A percentile compares a stretch with the other conserved stretches of the same genome.
Evolutionary conservation across 371 early-diverging fungal genomes (phyloP).

Genomic region (Syncephalastrum racemosum): DNA sequence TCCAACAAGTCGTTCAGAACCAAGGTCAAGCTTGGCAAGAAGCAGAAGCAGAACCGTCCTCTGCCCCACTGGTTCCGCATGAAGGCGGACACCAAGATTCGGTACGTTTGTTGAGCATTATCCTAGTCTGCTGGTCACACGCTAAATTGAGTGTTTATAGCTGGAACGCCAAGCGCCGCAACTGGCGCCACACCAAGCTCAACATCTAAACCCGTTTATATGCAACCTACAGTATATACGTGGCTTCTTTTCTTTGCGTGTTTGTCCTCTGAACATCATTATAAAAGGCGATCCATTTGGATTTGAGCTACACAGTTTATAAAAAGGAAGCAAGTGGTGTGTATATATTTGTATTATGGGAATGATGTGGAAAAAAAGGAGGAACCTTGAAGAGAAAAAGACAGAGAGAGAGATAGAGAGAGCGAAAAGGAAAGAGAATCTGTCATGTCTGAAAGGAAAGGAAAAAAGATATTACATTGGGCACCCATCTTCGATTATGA

Average conservation of each 20-base stretch:
- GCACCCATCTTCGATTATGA: slow-evolving; percentile 2
- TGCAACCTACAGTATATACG: no score
- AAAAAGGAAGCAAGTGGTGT: not conserved
- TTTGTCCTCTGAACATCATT: no score
- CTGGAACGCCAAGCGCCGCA: slow-evolving; percentile 98
- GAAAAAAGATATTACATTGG: slow-evolving; percentile 1
- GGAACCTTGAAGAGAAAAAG: not conserved
- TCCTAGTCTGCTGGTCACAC: no score
- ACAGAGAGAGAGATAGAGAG: slow-evolving; percentile 5
- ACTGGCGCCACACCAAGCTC: slow-evolving; percentile 99
- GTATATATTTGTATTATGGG: not conserved
- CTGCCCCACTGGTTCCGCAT: slow-evolving; percentile 95
- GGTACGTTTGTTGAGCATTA: no score
- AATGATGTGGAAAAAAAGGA: not conserved
- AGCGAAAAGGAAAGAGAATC: slow-evolving; percentile 1
- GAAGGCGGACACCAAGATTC: slow-evolving; percentile 79
- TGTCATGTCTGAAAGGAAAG: slow-evolving; percentile 5
- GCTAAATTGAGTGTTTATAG: slow-evolving; percentile 27
- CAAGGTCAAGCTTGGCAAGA: slow-evolving; percentile 96
- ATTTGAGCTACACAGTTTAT: not conserved
- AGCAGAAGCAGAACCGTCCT: slow-evolving; percentile 96
- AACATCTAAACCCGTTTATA: slow-evolving; percentile 67
- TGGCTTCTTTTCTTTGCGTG: no score
- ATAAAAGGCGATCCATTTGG: no score
- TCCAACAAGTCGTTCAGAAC: slow-evolving; percentile 91